Percentiles rank a stretch among this genome's conserved stretches.
phyloP scores from a whole-genome alignment of 768 basidiomycete species.

The Hydnum rufescens region DNA sequence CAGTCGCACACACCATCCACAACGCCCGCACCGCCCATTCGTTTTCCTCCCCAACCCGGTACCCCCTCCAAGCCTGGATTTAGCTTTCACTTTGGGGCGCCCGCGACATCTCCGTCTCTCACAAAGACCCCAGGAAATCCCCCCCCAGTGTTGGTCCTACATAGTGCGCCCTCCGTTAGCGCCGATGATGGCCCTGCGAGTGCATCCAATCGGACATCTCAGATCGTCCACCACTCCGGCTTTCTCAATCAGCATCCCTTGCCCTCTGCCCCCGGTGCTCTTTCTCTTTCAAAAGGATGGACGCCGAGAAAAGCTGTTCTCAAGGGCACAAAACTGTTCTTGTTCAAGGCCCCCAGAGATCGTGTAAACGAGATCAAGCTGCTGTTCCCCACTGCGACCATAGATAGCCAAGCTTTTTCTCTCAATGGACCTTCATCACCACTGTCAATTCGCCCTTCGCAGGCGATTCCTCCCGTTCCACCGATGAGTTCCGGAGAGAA shows the following conservation, averaged over 20 bases:
- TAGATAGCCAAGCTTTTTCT: not conserved
- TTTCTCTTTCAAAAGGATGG: constrained; percentile 38
- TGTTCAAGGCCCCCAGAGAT: constrained; percentile 70
- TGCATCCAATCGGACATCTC: constrained; percentile 25
- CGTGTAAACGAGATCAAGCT: constrained; percentile 42
- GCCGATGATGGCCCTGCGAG: not conserved
- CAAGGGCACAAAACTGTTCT: constrained; percentile 67
- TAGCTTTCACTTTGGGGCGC: too few relatives aligned
- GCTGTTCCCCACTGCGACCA: constrained; percentile 32
- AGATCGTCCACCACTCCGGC: constrained; percentile 55
- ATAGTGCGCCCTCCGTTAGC: too few relatives aligned
- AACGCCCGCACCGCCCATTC: too few relatives aligned
- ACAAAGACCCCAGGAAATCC: not conserved
- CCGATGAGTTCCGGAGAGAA: too few relatives aligned
- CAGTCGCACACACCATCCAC: too few relatives aligned
- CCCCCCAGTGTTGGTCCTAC: not conserved
- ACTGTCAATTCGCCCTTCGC: too few relatives aligned
- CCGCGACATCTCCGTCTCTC: not conserved
- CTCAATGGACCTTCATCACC: not conserved
- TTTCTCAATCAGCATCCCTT: constrained; percentile 57
- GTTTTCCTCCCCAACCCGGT: too few relatives aligned
- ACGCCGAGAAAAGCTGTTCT: constrained; percentile 72
- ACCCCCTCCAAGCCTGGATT: too few relatives aligned
- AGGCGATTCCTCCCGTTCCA: too few relatives aligned
- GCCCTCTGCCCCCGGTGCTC: constrained; percentile 15